Evolutionary conservation across 108 stramenopile species (phyloP).

Genomic region (Nitzschia palea): DNA sequence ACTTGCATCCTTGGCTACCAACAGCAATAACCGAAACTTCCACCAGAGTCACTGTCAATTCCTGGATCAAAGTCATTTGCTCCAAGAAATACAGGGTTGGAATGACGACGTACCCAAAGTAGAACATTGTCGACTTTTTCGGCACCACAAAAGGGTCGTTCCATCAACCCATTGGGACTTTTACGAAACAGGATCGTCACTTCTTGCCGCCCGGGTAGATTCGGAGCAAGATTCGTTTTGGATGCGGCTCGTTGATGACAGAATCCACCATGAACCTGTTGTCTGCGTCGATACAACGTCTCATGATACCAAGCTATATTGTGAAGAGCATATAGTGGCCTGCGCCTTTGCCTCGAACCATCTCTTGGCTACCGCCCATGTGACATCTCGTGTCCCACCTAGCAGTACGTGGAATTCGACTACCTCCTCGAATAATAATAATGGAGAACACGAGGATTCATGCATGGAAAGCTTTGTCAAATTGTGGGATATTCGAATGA

Average conservation of each 20-base stretch:
- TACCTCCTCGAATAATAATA: no score
- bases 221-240: conserved; percentile 24
- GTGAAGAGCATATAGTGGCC: conserved; percentile 18
- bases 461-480: conserved; percentile 19
- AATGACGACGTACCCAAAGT: not conserved
- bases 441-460: no score
- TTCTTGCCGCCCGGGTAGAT: conserved; percentile 38
- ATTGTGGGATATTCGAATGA: conserved; percentile 37
- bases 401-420: no score
- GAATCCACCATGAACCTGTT: not conserved
- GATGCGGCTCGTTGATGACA: conserved; percentile 9
- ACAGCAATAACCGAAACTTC: not conserved
- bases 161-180: conserved; percentile 17
- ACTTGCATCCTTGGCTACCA: not conserved
- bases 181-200: conserved; percentile 4
- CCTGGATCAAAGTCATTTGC: not conserved
- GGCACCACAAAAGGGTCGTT: not conserved
- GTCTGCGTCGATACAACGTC: conserved; percentile 14
- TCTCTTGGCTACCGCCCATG: conserved; percentile 17
- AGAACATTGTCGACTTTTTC: not conserved
- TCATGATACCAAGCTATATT: not conserved
- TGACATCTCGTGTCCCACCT: conserved; percentile 4
- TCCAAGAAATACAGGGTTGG: conserved; percentile 4
- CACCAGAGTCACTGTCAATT: not conserved
- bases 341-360: conserved; percentile 1